Evolutionary conservation across 306 rosid species (phyloP).

Genomic region (Pyrus betulifolia): DNA sequence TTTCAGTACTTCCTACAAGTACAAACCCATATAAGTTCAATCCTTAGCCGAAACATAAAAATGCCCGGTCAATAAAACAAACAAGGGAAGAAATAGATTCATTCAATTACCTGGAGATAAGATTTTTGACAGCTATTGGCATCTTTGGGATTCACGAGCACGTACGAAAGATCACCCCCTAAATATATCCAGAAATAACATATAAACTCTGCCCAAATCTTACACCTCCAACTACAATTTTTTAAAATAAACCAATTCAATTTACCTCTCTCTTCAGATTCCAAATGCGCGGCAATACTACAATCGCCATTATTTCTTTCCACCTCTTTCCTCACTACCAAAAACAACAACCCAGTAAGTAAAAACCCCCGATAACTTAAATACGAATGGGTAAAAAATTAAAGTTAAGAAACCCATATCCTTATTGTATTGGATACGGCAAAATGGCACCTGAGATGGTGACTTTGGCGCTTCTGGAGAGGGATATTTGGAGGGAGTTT

Average conservation of each 20-base stretch:
- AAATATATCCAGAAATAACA: neutral
- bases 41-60: neutral
- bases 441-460: slow-evolving; percentile 41
- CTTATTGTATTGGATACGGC: neutral
- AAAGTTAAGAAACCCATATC: neutral
- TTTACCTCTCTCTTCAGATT: slow-evolving; percentile 23
- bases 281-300: slow-evolving; percentile 2
- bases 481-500: slow-evolving; percentile 32
- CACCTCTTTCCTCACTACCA: slow-evolving; percentile 23
- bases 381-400: neutral
- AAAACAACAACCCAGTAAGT: neutral
- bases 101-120: slow-evolving; percentile 55
- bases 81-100: neutral
- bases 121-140: slow-evolving; percentile 28
- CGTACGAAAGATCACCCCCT: slow-evolving; percentile 25
- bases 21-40: neutral
- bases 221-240: neutral
- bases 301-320: slow-evolving; percentile 12
- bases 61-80: neutral
- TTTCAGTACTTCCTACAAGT: slow-evolving; percentile 55
- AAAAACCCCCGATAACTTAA: neutral
- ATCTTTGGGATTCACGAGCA: slow-evolving; percentile 74
- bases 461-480: slow-evolving; percentile 37
- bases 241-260: neutral
- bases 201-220: neutral